Evolutionary conservation across 257 asterid genomes (phyloP).

Genomic region (Catharanthus roseus): DNA sequence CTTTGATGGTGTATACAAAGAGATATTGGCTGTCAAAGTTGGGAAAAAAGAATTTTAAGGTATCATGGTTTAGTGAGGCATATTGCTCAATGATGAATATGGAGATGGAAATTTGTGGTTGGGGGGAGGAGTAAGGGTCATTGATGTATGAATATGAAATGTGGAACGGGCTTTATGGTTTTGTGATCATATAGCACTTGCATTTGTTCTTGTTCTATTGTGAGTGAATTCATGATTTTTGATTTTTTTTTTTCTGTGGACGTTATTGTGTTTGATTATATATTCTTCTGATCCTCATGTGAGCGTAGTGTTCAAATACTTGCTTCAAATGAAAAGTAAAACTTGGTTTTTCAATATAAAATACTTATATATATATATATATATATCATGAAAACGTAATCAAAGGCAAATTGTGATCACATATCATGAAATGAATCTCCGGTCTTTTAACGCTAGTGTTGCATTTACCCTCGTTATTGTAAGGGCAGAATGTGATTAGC

Average conservation of each 20-base stretch:
- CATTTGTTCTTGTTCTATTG: not conserved
- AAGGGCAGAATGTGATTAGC: too few relatives aligned
- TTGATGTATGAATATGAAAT: slow-evolving; percentile 31
- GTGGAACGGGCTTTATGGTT: slow-evolving; percentile 12
- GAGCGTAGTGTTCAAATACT: not conserved
- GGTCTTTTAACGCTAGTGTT: too few relatives aligned
- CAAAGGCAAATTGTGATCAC: too few relatives aligned
- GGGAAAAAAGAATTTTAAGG: slow-evolving; percentile 8
- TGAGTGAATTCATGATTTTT: not conserved
- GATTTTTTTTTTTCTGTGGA: not conserved
- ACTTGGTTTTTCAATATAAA: not conserved
- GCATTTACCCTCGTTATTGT: too few relatives aligned
- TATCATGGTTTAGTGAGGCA: not conserved
- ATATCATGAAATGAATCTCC: too few relatives aligned
- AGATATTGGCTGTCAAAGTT: slow-evolving; percentile 20
- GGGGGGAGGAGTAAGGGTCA: slow-evolving; percentile 6
- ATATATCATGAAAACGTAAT: too few relatives aligned
- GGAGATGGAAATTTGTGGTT: not conserved
- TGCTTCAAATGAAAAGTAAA: not conserved
- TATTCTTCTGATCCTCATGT: not conserved
- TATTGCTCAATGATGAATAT: not conserved
- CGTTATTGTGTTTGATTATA: not conserved
- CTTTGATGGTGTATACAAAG: slow-evolving; percentile 9
- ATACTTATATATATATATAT: too few relatives aligned
- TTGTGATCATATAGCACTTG: slow-evolving; percentile 6